These are phyloP conservation scores for Sporothrix pallida DNA, from an alignment of 2,329 filamentous ascomycete genomes.

Conservation along the genomic window DNA sequence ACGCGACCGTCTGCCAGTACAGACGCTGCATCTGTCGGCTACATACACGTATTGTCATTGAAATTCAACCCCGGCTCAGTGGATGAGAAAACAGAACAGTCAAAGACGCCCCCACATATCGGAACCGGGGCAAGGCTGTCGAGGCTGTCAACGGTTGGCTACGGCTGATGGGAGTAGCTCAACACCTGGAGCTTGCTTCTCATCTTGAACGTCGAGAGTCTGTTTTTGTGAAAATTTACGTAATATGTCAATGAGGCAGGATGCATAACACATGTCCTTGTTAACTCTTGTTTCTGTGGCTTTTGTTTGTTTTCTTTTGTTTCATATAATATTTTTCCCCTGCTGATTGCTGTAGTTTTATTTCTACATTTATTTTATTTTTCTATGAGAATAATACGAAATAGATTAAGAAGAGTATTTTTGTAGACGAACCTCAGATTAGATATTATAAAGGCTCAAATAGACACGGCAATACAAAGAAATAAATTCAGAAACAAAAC, in stretches of 20 bases:
- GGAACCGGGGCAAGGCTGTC: constrained; percentile 7
- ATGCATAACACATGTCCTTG: no score
- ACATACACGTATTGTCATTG: background rate
- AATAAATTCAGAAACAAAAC: background rate
- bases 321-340: background rate
- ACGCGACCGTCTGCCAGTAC: background rate
- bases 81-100: background rate
- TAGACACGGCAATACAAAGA: background rate
- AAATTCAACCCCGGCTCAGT: constrained; percentile 6
- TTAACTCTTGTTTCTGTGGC: background rate
- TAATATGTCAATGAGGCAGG: background rate
- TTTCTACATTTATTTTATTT: no score
- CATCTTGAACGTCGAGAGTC: background rate
- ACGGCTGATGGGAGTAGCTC: constrained; percentile 3
- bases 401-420: background rate
- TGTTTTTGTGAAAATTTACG: background rate
- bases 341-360: background rate
- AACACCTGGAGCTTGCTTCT: background rate
- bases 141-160: constrained; percentile 18
- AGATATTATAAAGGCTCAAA: background rate
- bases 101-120: background rate
- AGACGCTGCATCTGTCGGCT: background rate
- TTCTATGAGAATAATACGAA: background rate
- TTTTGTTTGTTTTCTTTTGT: background rate
- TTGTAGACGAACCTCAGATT: no score